These are phyloP conservation scores for Acer saccharum DNA, from an alignment of 345 rosid species.

Conservation along the genomic window DNA sequence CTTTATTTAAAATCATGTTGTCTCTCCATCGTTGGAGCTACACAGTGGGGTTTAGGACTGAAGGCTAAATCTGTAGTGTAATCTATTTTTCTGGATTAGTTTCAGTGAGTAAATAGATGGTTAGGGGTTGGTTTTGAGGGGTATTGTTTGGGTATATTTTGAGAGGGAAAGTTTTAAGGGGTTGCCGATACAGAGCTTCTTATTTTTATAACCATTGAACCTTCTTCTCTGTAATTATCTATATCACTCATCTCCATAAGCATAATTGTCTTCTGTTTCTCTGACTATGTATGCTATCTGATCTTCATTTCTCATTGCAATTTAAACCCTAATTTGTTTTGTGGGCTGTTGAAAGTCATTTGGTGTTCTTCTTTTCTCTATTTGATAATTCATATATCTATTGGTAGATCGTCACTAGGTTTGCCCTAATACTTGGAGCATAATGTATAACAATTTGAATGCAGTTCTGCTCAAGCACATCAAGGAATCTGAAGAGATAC, in stretches of 20 bases:
- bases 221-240: background rate
- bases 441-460: conserved; percentile 14
- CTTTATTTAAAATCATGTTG: background rate
- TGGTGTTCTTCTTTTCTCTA: background rate
- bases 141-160: background rate
- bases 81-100: background rate
- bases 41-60: background rate
- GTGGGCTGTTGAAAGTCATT: background rate
- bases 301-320: background rate
- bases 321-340: background rate
- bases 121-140: background rate
- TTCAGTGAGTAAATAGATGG: background rate
- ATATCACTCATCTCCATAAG: background rate
- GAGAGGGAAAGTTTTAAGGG: background rate
- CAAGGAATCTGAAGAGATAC: conserved; percentile 81
- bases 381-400: background rate
- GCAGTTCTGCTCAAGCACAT: conserved; percentile 61
- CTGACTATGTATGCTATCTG: background rate
- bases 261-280: background rate
- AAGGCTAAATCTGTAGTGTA: background rate
- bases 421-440: background rate
- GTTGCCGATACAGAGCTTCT: background rate
- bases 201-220: background rate
- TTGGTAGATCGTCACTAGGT: background rate
- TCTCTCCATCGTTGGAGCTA: background rate